Conservation (phyloP, 2,329 filamentous ascomycete species). For the Rhexocercosporidium sp. region DNA sequence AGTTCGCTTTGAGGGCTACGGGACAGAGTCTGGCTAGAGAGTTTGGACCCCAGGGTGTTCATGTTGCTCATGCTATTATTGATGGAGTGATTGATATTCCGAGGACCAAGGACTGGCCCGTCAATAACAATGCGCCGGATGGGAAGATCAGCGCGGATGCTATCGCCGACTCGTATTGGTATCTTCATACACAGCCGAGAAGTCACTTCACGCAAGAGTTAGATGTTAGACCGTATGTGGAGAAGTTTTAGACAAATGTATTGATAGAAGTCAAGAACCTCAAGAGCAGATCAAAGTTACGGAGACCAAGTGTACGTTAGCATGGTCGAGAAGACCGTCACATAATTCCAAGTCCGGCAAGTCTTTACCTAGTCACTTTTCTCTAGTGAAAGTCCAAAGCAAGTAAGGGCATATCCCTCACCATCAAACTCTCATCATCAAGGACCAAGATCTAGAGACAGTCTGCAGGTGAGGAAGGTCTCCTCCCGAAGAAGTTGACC, state of each 20-base stretch:
- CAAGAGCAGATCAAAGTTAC: not conserved
- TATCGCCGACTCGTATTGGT: conserved; percentile 84
- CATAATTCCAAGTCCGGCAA: not conserved
- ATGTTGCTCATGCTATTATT: conserved; percentile 82
- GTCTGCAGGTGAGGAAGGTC: conserved; percentile 80
- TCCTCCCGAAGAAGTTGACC: conserved; percentile 45
- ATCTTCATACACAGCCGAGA: conserved; percentile 77
- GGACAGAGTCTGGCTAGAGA: conserved; percentile 79
- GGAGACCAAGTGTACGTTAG: not conserved
- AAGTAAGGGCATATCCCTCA: conserved; percentile 54
- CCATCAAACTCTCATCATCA: conserved; percentile 85
- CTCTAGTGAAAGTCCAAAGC: not conserved
- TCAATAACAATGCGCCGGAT: conserved; percentile 54
- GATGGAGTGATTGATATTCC: conserved; percentile 88
- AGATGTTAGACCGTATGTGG: conserved; percentile 78
- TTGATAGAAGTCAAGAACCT: not conserved
- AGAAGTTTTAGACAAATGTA: conserved; percentile 62
- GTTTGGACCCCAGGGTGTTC: conserved; percentile 83
- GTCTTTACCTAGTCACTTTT: not conserved
- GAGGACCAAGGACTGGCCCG: conserved; percentile 59
- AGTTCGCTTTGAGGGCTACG: conserved; percentile 78
- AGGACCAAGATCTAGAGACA: conserved; percentile 64
- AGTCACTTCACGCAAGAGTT: conserved; percentile 83
- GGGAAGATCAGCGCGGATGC: conserved; percentile 76
- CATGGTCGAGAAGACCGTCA: not conserved